Evolutionary conservation across 2,329 filamentous ascomycete species (phyloP), one percentile per base, ranked within the genome.

Genomic region (Fusarium illudens): DNA sequence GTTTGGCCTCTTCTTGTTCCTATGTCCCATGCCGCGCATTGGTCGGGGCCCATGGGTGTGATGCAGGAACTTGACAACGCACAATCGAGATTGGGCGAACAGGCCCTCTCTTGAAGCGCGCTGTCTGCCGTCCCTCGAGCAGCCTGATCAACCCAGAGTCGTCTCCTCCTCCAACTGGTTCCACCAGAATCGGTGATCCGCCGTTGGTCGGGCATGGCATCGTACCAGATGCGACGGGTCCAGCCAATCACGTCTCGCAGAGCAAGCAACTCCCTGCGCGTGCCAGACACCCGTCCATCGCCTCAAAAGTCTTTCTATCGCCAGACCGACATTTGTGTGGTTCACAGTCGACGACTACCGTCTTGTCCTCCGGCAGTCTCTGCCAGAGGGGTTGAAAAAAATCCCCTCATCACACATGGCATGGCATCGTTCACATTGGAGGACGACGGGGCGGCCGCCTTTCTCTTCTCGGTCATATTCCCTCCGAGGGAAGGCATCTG

Each of bases 31-130:
- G 42, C 53, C 30, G 33, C 54, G 46, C 59, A 67, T 66, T 66
- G 52, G 56, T 34, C 20, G 48, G 15, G 25, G 12, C n/a, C 15
- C 52, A 33, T 53, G 20, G 58, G 55, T 46, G 64, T 50, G 67
- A 71, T 68, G 69, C 69, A 71, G 69, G 58, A 71, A 72, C 67
- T 71, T 58, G 61, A 68, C 66, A 68, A 70, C 63, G 68, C 68
- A 68, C 69, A 53, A 62, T 61, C 67, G 69, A 71, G 69, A 71
- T 71, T 71, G 67, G 69, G 48, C 51, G 42, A 58, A 59, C 44
- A 53, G 53, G 58, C 46, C 27, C 62, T 48, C 49, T 58, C 51
- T 39, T 60, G 62, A 71, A 71, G 65, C 68, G 68, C 34, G 42
- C 29, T 50, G 32, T 58, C 22, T 52, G 39, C 39, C 53, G 27